Base-by-base conservation (phyloP, 129 eudicot species). In the Cynara cardunculus region DNA sequence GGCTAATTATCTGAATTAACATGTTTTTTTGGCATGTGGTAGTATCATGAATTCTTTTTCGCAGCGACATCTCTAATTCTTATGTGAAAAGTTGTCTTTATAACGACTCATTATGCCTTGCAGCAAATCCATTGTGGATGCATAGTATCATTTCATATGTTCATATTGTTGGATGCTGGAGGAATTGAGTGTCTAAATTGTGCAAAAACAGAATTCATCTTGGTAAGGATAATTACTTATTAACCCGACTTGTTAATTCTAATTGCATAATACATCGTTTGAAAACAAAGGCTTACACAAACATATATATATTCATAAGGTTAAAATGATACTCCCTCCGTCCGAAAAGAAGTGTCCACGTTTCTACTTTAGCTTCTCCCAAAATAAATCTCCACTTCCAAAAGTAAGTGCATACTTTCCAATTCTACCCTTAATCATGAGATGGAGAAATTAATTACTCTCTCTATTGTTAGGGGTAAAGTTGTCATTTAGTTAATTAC, bases 71-170 rank as follows among this genome's bases (percentile, higher is more conserved):
- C 24, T 14, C 3, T 31, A 46, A 65, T 75, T 28, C 27, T 19
- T 44, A 21, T 44, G 13, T 31, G 64, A 70, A 21, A 75, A 21
- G 79, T 69, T 80, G 44, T 65, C 44, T 25, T 46, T 72, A 19
- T 53, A 30, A 78, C 49, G 19, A 9, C 14, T 10, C 53, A 11
- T 66, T 41, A 64, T 65, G 34, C 37, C 32, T 35, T 86, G 89
- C 90, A 93, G 97, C 88, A 90, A 90, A 87, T 93, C 81, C 97
- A 93, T 78, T 93, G 97, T 76, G 97, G 97, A 76, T 93, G 96
- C 79, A 90, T 90, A 77, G 93, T 90, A 46, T 93, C 97, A 27
- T 90, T 90, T 78, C 97, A 92, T 86, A 87, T 84, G 96, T 92
- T 92, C 79, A 87, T 92, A 19, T 90, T 92, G 79, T 76, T 92